phyloP scores from a whole-genome alignment of 768 basidiomycete genomes.

The Hypholoma fasciculare region DNA sequence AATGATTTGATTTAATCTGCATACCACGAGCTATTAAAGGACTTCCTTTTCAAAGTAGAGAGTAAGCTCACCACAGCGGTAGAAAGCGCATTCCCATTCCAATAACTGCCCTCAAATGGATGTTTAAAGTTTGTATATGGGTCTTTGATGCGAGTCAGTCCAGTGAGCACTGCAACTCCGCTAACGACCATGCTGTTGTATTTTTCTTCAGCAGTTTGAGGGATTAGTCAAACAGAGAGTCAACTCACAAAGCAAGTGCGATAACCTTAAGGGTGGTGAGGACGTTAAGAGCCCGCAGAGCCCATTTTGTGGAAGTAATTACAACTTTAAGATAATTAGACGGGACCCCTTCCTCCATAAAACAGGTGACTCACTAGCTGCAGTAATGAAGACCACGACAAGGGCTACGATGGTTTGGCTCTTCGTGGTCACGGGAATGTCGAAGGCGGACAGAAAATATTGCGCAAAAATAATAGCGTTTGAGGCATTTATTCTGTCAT shows the following conservation, averaged over 20 bases:
- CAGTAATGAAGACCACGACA: conserved; percentile 23
- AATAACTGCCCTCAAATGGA: conserved; percentile 53
- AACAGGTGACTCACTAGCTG: conserved; percentile 18
- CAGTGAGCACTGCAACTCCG: conserved; percentile 58
- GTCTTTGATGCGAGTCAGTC: conserved; percentile 50
- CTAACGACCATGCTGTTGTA: conserved; percentile 43
- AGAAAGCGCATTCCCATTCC: conserved; percentile 41
- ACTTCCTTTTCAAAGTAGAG: neutral
- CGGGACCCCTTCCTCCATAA: too few species aligned
- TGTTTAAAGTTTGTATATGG: conserved; percentile 57
- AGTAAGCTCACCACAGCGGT: conserved; percentile 28
- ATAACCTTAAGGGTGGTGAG: conserved; percentile 30
- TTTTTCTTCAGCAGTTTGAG: neutral
- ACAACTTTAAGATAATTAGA: conserved; percentile 20
- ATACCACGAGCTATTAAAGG: conserved; percentile 8
- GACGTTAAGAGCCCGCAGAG: conserved; percentile 30
- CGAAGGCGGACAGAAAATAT: conserved; percentile 33
- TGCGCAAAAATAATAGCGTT: conserved; percentile 39
- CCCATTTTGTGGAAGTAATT: conserved; percentile 35
- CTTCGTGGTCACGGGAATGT: conserved; percentile 26
- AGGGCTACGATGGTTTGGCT: conserved; percentile 28
- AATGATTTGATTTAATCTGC: conserved; percentile 34
- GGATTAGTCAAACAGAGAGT: neutral
- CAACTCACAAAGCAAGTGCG: conserved; percentile 29
- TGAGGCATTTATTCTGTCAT: conserved; percentile 28